phyloP scores from a whole-genome alignment of 179 eudicot genomes.

The Heliamphora pulchella region DNA sequence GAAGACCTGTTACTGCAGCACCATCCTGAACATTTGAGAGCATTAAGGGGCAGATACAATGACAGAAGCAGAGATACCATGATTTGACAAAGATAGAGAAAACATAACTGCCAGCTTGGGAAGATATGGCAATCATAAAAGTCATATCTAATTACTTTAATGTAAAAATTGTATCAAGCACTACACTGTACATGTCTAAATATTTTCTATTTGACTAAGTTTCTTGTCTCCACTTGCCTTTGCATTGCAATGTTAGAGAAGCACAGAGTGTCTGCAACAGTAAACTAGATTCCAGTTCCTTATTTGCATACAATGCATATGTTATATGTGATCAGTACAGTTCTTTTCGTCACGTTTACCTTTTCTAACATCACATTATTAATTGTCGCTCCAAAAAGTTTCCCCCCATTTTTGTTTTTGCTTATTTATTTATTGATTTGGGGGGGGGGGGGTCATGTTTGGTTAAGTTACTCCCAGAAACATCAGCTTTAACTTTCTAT shows the following conservation, averaged over 20 bases:
- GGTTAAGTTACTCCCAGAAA: background rate
- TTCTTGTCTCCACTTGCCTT: background rate
- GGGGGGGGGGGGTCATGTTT: background rate
- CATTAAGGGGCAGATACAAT: slow-evolving; percentile 15
- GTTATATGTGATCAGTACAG: background rate
- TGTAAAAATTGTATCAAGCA: background rate
- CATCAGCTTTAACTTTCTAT: background rate
- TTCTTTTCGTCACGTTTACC: background rate
- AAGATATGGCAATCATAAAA: background rate
- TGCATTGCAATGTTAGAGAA: background rate
- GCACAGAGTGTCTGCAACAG: background rate
- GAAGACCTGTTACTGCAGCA: slow-evolving; percentile 92
- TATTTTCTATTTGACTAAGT: background rate
- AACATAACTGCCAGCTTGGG: background rate
- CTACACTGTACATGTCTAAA: background rate
- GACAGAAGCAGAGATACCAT: background rate
- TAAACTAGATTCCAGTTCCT: slow-evolving; percentile 7
- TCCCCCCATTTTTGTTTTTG: background rate
- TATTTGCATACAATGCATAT: background rate
- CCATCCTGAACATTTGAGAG: slow-evolving; percentile 62
- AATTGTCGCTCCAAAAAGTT: background rate
- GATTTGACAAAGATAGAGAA: slow-evolving; percentile 9
- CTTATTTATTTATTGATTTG: background rate
- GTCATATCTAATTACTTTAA: background rate
- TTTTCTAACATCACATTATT: slow-evolving; percentile 5